Base-by-base conservation (phyloP, 2,329 filamentous ascomycete genomes). In the Iodosphaeria phyllophila region DNA sequence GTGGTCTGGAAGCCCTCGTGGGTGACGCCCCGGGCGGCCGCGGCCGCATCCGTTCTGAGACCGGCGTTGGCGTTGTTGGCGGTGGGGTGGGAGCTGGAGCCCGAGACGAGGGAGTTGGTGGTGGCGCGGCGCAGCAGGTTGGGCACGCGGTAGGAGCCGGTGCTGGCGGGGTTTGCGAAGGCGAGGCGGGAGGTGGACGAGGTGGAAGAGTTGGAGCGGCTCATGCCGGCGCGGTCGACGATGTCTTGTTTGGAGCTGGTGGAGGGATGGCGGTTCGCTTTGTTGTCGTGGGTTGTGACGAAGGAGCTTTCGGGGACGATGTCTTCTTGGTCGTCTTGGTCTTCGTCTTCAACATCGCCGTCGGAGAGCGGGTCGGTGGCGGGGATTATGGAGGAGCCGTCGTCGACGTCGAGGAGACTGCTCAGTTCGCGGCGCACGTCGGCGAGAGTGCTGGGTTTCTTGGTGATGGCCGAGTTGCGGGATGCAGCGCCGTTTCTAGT, bases 391-490 rank as follows among this genome's bases (percentile, higher is more conserved):
- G 64, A 60, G 11, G 17, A 13, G 7, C 6, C 9, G 15, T 22
- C 25, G 15, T 27, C 25, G 10, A 92, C n/a, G 28, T 46, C 39
- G 10, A 92, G 71, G 7, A 93, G 61, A 46, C 75, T 78, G 4
- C 79, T 91, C 5, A 93, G 56, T 0, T 78, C 80, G 44, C 86
- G 70, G 28, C 82, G 72, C 32, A 93, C 76, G 40, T 93, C 80
- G 15, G 72, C 69, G 7, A 92, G 55, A 11, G 73, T 77, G 5
- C 74, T 60, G 0, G 83, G 80, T 38, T 73, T 82, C 46, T 48
- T n/a, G 70, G 59, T 15, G 67, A 60, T 6, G 62, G 56, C n/a
- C 66, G 60, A 13, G 53, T 41, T 14, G 47, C 33, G 15, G 40
- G 26, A 7, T 34, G 37, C 6, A 38, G 35, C 4, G 42, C n/a